These are phyloP conservation scores for Daldinia vernicosa DNA, from an alignment of 495 filamentous ascomycete genomes.

Conservation along the genomic window DNA sequence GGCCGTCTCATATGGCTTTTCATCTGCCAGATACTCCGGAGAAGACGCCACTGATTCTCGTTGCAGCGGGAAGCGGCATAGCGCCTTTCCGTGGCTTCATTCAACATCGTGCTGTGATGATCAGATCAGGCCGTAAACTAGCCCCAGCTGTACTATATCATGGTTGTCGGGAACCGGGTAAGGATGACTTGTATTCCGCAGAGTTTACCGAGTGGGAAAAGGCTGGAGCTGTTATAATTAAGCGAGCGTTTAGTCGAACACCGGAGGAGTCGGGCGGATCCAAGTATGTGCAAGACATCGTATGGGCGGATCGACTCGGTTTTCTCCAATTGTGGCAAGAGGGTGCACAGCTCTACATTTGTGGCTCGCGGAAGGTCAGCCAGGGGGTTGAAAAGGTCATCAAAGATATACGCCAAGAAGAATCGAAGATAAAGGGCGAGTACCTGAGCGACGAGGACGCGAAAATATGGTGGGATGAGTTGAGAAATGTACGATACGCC, in stretches of 20 bases:
- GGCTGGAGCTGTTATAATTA: slow-evolving; percentile 62
- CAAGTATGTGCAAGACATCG: slow-evolving; percentile 66
- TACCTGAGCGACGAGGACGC: slow-evolving; percentile 50
- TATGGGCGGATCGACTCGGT: slow-evolving; percentile 63
- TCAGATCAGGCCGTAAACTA: slow-evolving; percentile 53
- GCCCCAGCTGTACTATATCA: slow-evolving; percentile 61
- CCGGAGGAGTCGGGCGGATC: slow-evolving; percentile 37
- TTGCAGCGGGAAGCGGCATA: slow-evolving; percentile 62
- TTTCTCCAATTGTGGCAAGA: slow-evolving; percentile 56
- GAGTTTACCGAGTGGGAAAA: slow-evolving; percentile 64
- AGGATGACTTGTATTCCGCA: slow-evolving; percentile 63
- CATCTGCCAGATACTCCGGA: slow-evolving; percentile 64
- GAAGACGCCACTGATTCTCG: slow-evolving; percentile 67
- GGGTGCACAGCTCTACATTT: slow-evolving; percentile 69
- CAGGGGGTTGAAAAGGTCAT: slow-evolving; percentile 54
- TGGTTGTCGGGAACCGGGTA: slow-evolving; percentile 62
- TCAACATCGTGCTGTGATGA: slow-evolving; percentile 65
- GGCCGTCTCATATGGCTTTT: slow-evolving; percentile 69
- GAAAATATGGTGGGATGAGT: slow-evolving; percentile 59
- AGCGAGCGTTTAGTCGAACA: slow-evolving; percentile 56
- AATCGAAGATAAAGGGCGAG: slow-evolving; percentile 34
- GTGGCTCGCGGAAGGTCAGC: slow-evolving; percentile 55
- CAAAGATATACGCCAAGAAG: slow-evolving; percentile 62
- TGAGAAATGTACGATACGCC: slow-evolving; percentile 67
- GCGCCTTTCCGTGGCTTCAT: slow-evolving; percentile 73